Base-by-base conservation (phyloP, 2,329 filamentous ascomycete genomes). In the Colletotrichum sp. region DNA sequence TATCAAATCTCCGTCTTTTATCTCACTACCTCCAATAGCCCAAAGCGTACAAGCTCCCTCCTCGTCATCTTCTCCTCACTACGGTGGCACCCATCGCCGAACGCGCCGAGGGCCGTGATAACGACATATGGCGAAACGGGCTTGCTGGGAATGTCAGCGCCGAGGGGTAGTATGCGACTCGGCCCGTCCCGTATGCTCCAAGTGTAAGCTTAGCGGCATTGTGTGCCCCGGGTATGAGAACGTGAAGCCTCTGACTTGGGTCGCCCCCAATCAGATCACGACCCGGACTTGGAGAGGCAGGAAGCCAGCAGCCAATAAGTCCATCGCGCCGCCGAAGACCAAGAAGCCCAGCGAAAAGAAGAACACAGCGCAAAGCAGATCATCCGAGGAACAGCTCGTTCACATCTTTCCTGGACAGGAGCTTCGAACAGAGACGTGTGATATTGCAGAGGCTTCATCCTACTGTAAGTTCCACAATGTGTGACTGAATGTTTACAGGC, bases 131-230 rank as follows among this genome's bases (percentile, higher is more conserved):
- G 11, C 25, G 8, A 68, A 61, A 60, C 57, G 55, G 57, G 82
- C 84, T 66, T 87, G 85, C 78, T 87, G 85, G 85, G 85, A 86
- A 76, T 87, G 85, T 73, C 83, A 80, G 36, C 82, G 85, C n/a
- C 84, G 84, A 5, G 76, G 81, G n/a, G 73, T 85, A 15, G 84
- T 85, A 25, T 87, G 85, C 77, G 85, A 87, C 74, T 83, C 81
- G 28, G 78, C 78, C 22, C 81, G 76, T 8, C 85, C 85, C 9
- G 77, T 79, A 30, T 87, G 85, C 78, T 82, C 80, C 44, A 83
- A 82, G 72, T 87, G 85, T 71, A 79, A 79, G 30, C 70, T 68
- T 2, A 75, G 77, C 12, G 82, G 82, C 16, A 80, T 84, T 12
- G 79, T 82, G 3, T 87, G 85, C 66, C 85, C 85, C 3, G 85